These are phyloP conservation scores for Raphanus raphanistrum DNA, from an alignment of 345 rosid genomes.

Conservation along the genomic window DNA sequence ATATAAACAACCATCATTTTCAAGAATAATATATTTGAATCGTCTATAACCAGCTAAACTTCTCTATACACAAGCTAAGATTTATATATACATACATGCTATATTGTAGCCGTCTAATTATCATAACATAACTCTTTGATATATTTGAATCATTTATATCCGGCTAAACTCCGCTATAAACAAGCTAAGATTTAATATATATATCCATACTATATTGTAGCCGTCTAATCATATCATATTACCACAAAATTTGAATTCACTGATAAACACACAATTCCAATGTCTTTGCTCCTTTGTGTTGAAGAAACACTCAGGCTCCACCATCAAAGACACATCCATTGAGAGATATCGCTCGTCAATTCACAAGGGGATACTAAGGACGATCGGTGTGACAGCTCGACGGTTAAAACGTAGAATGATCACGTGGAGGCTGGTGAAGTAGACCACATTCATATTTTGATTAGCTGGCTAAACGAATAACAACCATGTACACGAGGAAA, in stretches of 20 bases:
- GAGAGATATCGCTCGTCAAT: not conserved
- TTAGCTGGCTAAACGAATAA: not conserved
- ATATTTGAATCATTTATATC: too few relatives aligned
- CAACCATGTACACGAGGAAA: not conserved
- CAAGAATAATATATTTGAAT: not conserved
- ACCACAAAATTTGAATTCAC: not conserved
- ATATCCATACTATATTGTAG: not conserved
- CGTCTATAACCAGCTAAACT: not conserved
- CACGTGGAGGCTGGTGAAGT: not conserved
- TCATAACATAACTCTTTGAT: too few relatives aligned
- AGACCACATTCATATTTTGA: not conserved
- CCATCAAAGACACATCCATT: not conserved
- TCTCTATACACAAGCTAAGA: not conserved
- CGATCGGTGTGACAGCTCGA: not conserved
- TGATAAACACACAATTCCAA: not conserved
- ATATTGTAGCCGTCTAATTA: too few relatives aligned
- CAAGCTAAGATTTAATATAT: not conserved
- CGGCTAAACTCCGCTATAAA: too few relatives aligned
- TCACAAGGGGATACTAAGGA: not conserved
- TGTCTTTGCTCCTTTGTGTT: not conserved
- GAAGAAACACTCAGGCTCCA: not conserved
- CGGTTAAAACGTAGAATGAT: too few relatives aligned
- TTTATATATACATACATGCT: too few relatives aligned
- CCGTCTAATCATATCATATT: not conserved
- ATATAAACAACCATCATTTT: not conserved